Conservation (phyloP, 306 rosid genomes). For the Nissolia schottii region DNA sequence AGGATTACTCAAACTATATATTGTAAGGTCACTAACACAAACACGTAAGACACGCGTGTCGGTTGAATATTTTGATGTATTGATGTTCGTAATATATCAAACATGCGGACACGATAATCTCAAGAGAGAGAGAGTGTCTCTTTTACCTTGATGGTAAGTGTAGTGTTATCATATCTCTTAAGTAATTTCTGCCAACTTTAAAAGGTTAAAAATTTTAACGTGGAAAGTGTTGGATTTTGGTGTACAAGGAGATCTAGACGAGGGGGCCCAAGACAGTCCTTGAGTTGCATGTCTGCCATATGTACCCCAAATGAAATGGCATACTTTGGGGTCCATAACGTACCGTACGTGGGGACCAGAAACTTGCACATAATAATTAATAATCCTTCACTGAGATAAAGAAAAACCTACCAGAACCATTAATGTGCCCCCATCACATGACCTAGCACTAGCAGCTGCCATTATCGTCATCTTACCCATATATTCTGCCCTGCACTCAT, state of each 20-base stretch:
- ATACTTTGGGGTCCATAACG: slow-evolving; percentile 22
- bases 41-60: no score
- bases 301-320: slow-evolving; percentile 14
- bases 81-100: no score
- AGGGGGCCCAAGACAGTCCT: slow-evolving; percentile 28
- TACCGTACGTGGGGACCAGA: slow-evolving; percentile 28
- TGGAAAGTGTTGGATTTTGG: slow-evolving; percentile 23
- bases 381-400: background rate
- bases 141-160: no score
- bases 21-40: no score
- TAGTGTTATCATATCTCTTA: no score
- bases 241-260: slow-evolving; percentile 26
- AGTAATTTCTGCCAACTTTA: no score
- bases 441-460: background rate
- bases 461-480: background rate
- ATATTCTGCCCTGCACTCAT: background rate
- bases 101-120: no score
- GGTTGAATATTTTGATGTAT: no score
- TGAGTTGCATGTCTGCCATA: slow-evolving; percentile 37
- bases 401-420: background rate
- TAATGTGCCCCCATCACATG: background rate
- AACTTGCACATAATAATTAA: background rate
- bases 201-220: no score
- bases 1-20: no score
- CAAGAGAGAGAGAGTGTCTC: no score